These are phyloP conservation scores for Triadica sebifera DNA, from an alignment of 345 rosid species.

Conservation along the genomic window DNA sequence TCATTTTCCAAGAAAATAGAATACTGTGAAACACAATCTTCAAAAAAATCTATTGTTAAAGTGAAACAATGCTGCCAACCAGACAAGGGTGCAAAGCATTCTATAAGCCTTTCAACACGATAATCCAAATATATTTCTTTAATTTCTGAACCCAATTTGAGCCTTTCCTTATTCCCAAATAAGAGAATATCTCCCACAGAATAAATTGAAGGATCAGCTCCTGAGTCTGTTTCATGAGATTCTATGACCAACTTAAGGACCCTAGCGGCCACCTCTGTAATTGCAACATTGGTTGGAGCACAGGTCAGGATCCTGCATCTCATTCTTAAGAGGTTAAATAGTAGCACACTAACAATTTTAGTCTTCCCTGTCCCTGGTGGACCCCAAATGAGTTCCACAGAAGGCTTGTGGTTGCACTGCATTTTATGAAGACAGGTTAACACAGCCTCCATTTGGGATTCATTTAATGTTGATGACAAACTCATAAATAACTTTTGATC, in stretches of 20 bases:
- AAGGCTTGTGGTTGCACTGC: conserved; percentile 27
- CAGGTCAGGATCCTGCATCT: conserved; percentile 41
- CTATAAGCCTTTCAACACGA: conserved; percentile 36
- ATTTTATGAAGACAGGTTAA: conserved; percentile 24
- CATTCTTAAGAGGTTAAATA: conserved; percentile 31
- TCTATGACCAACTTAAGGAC: conserved; percentile 39
- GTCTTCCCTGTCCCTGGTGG: conserved; percentile 66
- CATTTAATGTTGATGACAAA: conserved; percentile 26
- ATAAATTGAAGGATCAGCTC: no score
- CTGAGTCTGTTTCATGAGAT: conserved; percentile 6
- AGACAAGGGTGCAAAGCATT: conserved; percentile 23
- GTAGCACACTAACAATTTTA: conserved; percentile 33
- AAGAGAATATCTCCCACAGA: conserved; percentile 38
- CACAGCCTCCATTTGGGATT: conserved; percentile 37
- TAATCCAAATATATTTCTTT: conserved; percentile 41
- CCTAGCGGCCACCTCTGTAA: conserved; percentile 42
- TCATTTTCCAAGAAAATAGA: conserved; percentile 26
- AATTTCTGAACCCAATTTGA: conserved; percentile 25
- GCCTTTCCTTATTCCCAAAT: conserved; percentile 44
- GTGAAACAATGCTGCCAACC: conserved; percentile 32
- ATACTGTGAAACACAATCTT: conserved; percentile 29
- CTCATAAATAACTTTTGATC: conserved; percentile 1
- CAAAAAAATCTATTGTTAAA: conserved; percentile 30
- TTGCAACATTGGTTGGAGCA: conserved; percentile 52
- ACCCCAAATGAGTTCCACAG: conserved; percentile 50